These are phyloP conservation scores for Protomyces inouyei DNA, from an alignment of 1,139 yeast species.

Conservation along the genomic window DNA sequence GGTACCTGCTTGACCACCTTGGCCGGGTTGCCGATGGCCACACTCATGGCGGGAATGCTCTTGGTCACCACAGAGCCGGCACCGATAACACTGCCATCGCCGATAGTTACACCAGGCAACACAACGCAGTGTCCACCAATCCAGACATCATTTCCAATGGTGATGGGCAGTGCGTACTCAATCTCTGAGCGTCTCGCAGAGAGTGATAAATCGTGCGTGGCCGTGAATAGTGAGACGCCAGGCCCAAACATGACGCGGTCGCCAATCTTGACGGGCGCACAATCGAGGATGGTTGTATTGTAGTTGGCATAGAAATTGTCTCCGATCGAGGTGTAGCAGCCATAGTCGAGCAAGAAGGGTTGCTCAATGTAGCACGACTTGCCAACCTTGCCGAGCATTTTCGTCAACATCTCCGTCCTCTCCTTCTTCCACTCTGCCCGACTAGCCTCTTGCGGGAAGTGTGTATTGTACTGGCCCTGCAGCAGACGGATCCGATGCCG, in stretches of 20 bases:
- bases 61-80: slow-evolving; percentile 58
- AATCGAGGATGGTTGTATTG: slow-evolving; percentile 56
- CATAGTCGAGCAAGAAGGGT: slow-evolving; percentile 55
- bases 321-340: slow-evolving; percentile 52
- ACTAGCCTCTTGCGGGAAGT: neutral
- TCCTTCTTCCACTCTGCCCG: neutral
- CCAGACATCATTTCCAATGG: slow-evolving; percentile 64
- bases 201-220: slow-evolving; percentile 60
- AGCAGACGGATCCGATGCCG: slow-evolving; percentile 1
- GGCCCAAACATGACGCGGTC: slow-evolving; percentile 60
- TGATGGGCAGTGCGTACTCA: slow-evolving; percentile 55
- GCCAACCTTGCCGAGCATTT: neutral
- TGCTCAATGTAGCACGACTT: slow-evolving; percentile 44
- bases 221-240: slow-evolving; percentile 55
- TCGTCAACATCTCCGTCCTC: neutral
- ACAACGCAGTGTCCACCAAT: slow-evolving; percentile 54
- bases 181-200: slow-evolving; percentile 44
- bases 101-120: slow-evolving; percentile 63
- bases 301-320: slow-evolving; percentile 49
- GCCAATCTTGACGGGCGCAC: slow-evolving; percentile 59
- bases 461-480: neutral
- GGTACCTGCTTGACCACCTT: slow-evolving; percentile 1
- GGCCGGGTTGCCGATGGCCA: neutral
- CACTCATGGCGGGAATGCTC: neutral
- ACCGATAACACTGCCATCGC: slow-evolving; percentile 59